Evolutionary conservation across 495 filamentous ascomycete genomes (phyloP).

Genomic region (Opeltia flavorubescens): DNA sequence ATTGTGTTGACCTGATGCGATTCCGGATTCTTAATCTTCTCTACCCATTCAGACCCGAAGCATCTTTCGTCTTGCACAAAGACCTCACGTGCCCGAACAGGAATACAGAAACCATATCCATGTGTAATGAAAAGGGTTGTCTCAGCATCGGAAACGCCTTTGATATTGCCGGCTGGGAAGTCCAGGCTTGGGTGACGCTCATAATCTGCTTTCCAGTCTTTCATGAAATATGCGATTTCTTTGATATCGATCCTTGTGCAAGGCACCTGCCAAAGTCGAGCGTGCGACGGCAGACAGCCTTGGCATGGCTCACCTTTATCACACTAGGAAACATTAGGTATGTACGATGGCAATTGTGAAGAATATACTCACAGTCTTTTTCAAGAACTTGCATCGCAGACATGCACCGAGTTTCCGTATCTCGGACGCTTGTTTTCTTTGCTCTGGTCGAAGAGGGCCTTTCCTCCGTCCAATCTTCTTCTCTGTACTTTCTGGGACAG

Average conservation of each 20-base stretch:
- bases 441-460: constrained; percentile 80
- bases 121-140: constrained; percentile 71
- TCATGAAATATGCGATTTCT: constrained; percentile 94
- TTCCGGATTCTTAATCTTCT: constrained; percentile 54
- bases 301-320: constrained; percentile 89
- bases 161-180: constrained; percentile 85
- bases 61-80: constrained; percentile 82
- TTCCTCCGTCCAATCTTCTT: constrained; percentile 80
- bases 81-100: constrained; percentile 80
- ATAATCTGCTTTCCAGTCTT: constrained; percentile 92
- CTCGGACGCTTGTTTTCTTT: constrained; percentile 85
- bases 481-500: constrained; percentile 63
- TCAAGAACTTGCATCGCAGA: constrained; percentile 91
- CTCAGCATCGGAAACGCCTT: constrained; percentile 73
- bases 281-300: constrained; percentile 85
- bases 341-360: background rate
- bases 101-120: constrained; percentile 77
- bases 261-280: constrained; percentile 85
- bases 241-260: constrained; percentile 95
- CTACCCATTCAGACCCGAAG: constrained; percentile 84
- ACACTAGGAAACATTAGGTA: constrained; percentile 31
- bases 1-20: constrained; percentile 75
- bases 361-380: constrained; percentile 56
- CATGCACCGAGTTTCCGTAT: constrained; percentile 86
- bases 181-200: constrained; percentile 76